Evolutionary conservation across 169 alveolate genomes (phyloP), one percentile per base, ranked within the genome.

Genomic region (Cryptosporidium meleagridis): DNA sequence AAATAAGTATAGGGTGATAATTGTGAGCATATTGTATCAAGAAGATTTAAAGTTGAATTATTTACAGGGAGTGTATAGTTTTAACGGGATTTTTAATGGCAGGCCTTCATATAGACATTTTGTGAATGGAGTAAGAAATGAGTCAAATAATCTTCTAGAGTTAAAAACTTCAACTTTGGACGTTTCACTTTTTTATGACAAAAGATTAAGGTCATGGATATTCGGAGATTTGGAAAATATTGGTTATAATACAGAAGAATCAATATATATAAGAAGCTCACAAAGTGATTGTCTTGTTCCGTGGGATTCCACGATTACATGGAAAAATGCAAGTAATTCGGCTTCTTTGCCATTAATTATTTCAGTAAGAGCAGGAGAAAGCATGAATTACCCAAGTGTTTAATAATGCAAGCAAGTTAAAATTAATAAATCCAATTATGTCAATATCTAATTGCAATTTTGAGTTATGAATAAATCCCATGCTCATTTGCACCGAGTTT

Each of bases 291-390:
- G 89, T 26, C 70, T 80, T 10, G 89, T 80, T 39, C 89, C 89
- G 18, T 80, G 89, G 89, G 89, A 80, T 18, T 67, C 89, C 35
- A 62, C 70, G 18, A 80, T 80, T 45, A 39, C n/a, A 16, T 80
- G 89, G 89, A 44, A n/a, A 65, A 65, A 29, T 29, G 51, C 51
- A 16, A 65, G 23, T 14, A 48, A 80, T 41, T 12, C 72, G 9
- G 41, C 23, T n/a, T 29, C 52, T 2, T 10, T 80, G 10, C 37
- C 89, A 3, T 18, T 80, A 14, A 80, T 44, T n/a, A 80, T 80
- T 48, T 80, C 89, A 23, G 69, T 73, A 26, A 73, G 86, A 58
- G 86, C 71, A n/a, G 86, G 86, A 10, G 86, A 73, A 73, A 58
- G 23, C 18, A 14, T 29, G 23, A 69, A 26, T 26, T 16, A n/a